phyloP scores from a whole-genome alignment of 768 basidiomycete genomes.

The Russula ochroleuca region DNA sequence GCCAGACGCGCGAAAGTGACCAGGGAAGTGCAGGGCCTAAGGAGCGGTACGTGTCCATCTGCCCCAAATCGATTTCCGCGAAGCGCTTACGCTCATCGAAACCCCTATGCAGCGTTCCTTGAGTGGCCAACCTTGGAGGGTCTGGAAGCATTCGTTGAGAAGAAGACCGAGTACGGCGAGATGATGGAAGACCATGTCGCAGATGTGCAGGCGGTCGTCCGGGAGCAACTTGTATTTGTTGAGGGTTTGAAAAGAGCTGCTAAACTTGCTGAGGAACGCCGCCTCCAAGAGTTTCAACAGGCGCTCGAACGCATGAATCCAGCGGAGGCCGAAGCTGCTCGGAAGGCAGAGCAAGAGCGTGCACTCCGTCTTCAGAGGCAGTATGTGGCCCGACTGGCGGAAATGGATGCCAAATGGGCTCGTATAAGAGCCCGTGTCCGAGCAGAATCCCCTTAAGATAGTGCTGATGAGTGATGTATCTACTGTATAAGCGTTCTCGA shows the following conservation, averaged over 20 bases:
- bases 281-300: background rate
- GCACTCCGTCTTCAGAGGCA: background rate
- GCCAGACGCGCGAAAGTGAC: background rate
- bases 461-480: too few relatives aligned
- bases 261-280: background rate
- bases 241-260: background rate
- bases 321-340: background rate
- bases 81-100: background rate
- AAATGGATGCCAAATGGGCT: background rate
- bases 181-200: background rate
- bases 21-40: background rate
- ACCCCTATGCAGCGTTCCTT: background rate
- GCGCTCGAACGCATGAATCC: slow-evolving; percentile 1
- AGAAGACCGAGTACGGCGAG: background rate
- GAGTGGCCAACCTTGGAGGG: slow-evolving; percentile 4
- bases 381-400: background rate
- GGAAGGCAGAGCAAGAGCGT: background rate
- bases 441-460: background rate
- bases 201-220: too few relatives aligned
- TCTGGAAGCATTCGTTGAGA: slow-evolving; percentile 13
- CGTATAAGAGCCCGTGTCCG: background rate
- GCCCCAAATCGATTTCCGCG: background rate
- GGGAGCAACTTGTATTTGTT: background rate
- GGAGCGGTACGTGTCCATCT: background rate
- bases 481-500: too few relatives aligned